phyloP scores from a whole-genome alignment of 352 stramenopile species.

The Globisporangium sylvaticum region DNA sequence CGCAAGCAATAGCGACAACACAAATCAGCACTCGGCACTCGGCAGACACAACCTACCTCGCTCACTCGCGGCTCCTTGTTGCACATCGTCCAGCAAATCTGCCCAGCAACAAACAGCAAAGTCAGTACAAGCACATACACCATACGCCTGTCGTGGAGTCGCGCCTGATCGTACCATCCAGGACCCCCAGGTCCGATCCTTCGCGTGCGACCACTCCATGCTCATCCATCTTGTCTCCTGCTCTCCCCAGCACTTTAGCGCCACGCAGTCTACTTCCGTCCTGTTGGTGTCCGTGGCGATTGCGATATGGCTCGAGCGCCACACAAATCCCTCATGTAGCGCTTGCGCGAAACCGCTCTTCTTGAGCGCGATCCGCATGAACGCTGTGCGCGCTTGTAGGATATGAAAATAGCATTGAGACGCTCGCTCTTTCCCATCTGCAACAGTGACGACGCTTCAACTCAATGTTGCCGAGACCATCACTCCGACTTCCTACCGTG shows the following conservation, averaged over 20 bases:
- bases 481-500: background rate
- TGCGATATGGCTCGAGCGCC: background rate
- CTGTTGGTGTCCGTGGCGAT: background rate
- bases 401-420: background rate
- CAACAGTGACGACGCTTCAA: background rate
- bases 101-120: background rate
- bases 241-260: background rate
- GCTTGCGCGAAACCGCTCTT: slow-evolving; percentile 1
- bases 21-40: background rate
- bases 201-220: background rate
- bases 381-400: background rate
- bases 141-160: background rate
- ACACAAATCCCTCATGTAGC: background rate
- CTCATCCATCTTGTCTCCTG: background rate
- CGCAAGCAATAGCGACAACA: background rate
- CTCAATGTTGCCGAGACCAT: background rate
- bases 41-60: background rate
- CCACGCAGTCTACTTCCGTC: background rate
- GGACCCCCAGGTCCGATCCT: background rate
- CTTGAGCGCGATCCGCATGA: background rate
- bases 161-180: slow-evolving; percentile 1
- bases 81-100: slow-evolving; percentile 17
- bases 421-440: background rate
- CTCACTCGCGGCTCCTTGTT: slow-evolving; percentile 2
- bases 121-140: background rate